phyloP scores from a whole-genome alignment of 176 grass and related monocot genomes.

The Musa schizocarpa region DNA sequence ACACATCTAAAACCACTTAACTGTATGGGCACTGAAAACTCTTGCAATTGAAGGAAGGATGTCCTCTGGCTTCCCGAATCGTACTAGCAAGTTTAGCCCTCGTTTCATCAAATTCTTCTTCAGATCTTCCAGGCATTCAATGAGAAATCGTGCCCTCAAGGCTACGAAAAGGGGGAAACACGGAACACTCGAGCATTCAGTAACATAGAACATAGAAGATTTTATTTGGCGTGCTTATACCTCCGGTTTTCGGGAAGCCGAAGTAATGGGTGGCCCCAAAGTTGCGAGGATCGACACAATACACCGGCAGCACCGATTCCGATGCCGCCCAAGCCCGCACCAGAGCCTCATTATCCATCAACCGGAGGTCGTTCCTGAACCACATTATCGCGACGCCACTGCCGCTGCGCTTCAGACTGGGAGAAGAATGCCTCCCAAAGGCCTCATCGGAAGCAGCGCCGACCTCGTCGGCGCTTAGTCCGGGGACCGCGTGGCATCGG shows the following conservation, averaged over 20 bases:
- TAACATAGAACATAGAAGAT: neutral
- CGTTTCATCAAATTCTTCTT: constrained; percentile 58
- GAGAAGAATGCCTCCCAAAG: constrained; percentile 29
- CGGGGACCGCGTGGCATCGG: constrained; percentile 35
- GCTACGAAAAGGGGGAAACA: constrained; percentile 24
- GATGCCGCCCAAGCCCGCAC: constrained; percentile 50
- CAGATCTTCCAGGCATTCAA: constrained; percentile 58
- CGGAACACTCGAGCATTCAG: neutral
- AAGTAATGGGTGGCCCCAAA: constrained; percentile 59
- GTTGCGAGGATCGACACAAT: constrained; percentile 62
- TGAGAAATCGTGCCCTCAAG: constrained; percentile 58
- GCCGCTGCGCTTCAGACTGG: constrained; percentile 31
- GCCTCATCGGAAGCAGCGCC: constrained; percentile 33
- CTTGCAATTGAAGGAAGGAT: constrained; percentile 64
- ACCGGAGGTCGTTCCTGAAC: constrained; percentile 77
- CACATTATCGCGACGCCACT: constrained; percentile 51
- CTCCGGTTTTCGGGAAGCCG: constrained; percentile 82
- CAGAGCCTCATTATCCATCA: constrained; percentile 69
- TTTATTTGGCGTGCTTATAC: constrained; percentile 4
- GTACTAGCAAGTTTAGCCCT: constrained; percentile 58
- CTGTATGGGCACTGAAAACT: constrained; percentile 58
- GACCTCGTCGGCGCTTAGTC: constrained; percentile 30
- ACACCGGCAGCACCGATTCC: constrained; percentile 51
- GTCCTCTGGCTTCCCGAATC: constrained; percentile 64
- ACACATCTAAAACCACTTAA: constrained; percentile 15